Evolutionary conservation across 352 stramenopile genomes (phyloP).

Genomic region (Globisporangium carolinianum): DNA sequence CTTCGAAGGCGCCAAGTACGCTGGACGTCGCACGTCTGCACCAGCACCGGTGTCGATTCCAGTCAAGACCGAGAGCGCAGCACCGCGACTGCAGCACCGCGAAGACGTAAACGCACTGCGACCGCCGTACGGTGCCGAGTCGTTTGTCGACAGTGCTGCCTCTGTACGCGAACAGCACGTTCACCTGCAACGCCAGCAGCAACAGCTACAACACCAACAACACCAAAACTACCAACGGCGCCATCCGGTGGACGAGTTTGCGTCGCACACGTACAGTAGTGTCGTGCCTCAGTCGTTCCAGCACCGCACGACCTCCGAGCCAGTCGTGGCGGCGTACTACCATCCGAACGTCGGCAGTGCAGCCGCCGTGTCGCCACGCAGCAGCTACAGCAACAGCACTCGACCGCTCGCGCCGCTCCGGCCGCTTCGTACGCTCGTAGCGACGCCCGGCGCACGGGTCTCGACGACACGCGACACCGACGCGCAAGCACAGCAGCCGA

Average conservation of each 20-base stretch:
- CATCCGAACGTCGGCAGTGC: no score
- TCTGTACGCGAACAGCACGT: not conserved
- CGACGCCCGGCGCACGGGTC: constrained; percentile 5
- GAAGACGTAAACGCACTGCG: not conserved
- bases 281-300: no score
- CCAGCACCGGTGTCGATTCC: not conserved
- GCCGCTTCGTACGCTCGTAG: constrained; percentile 5
- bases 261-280: no score
- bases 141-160: not conserved
- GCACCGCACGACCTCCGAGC: no score
- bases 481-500: not conserved
- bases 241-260: not conserved
- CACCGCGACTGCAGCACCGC: not conserved
- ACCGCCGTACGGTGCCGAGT: not conserved
- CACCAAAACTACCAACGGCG: not conserved
- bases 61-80: not conserved
- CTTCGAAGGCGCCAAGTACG: constrained; percentile 11
- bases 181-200: not conserved
- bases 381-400: not conserved
- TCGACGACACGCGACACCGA: not conserved
- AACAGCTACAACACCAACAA: not conserved
- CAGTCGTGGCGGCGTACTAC: no score
- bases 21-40: not conserved
- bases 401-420: constrained; percentile 3
- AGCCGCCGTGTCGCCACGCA: no score